These are phyloP conservation scores for Hypomontagnella submonticulosa DNA, from an alignment of 495 filamentous ascomycete species.

Conservation along the genomic window DNA sequence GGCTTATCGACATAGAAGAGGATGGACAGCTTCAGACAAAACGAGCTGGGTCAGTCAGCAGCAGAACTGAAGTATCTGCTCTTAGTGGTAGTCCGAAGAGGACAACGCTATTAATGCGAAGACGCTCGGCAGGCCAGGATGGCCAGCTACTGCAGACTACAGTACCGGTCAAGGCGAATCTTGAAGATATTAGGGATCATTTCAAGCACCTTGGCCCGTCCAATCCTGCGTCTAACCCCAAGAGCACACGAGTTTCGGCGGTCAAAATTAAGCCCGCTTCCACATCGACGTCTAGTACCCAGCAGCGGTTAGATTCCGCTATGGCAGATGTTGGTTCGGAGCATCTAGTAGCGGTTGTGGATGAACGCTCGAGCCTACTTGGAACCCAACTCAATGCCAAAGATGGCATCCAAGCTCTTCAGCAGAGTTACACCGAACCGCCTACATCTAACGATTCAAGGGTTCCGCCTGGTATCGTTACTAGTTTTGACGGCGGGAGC, in stretches of 20 bases:
- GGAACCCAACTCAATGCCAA: constrained; percentile 59
- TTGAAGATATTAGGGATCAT: constrained; percentile 79
- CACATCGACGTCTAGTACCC: constrained; percentile 19
- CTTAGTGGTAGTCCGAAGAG: constrained; percentile 54
- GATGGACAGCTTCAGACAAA: constrained; percentile 17
- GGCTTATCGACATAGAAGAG: constrained; percentile 45
- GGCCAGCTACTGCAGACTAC: constrained; percentile 52
- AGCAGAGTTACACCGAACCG: constrained; percentile 70
- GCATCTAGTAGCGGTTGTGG: constrained; percentile 38
- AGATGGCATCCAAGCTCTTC: constrained; percentile 75
- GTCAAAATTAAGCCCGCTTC: constrained; percentile 88
- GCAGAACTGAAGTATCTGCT: constrained; percentile 43
- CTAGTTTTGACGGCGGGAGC: constrained; percentile 38
- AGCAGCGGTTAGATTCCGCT: constrained; percentile 44
- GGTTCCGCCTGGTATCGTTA: constrained; percentile 44
- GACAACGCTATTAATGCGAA: constrained; percentile 65
- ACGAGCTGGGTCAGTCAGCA: constrained; percentile 34
- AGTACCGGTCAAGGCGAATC: constrained; percentile 61
- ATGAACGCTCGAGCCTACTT: constrained; percentile 57
- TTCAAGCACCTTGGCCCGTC: constrained; percentile 92
- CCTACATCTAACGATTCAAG: constrained; percentile 52
- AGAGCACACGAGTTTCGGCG: constrained; percentile 81
- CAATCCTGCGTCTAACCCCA: constrained; percentile 86
- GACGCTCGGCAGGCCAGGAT: constrained; percentile 62
- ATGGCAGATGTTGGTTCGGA: constrained; percentile 29